Base-by-base conservation (phyloP, 2,329 filamentous ascomycete species). In the Verticillium nonalfalfae region DNA sequence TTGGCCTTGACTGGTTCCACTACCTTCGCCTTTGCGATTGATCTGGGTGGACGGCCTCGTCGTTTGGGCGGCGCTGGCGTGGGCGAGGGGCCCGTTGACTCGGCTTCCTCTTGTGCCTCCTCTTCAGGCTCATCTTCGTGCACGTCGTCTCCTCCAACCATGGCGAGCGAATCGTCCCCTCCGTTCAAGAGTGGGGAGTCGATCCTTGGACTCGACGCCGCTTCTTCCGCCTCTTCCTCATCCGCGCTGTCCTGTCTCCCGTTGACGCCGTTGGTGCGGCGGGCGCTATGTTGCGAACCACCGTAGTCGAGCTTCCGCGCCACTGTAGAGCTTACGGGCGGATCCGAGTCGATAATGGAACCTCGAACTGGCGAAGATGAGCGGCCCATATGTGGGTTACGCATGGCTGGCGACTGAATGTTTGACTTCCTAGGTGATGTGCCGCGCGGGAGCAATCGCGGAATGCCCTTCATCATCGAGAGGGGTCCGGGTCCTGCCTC, bases 371-470 rank as follows among this genome's bases (percentile, higher is more conserved):
- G 80, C 15, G 81, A 85, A 13, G 83, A 83, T 18, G 77, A 76
- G 55, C 79, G 83, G 35, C 79, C 82, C 59, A 88, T 73, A 57
- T 82, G 81, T 4, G 83, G 85, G 66, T 85, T 86, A 61, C 82
- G 81, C 64, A 85, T 81, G 33, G 88, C 86, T 0, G 88, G 88
- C 2, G 83, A 85, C 13, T 79, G 76, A 33, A 86, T 78, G 38
- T 81, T 76, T 3, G 87, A 88, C 73, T 89, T 90, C 60, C 83
- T 79, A 1, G 89, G 89, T 2, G 88, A 90, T 15, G 58, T 65
- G 56, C 64, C 64, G 35, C 64, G 63, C 14, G 64, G 64, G 15
- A 64, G 58, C 4, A 64, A 54, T 18, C 61, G 45, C n/a, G 61
- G 63, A 26, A 72, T 85, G 67, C 72, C 79, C 66, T 79, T 82